phyloP scores from a whole-genome alignment of 1,284 basidiomycete genomes.

The Pisolithus thermaeus region DNA sequence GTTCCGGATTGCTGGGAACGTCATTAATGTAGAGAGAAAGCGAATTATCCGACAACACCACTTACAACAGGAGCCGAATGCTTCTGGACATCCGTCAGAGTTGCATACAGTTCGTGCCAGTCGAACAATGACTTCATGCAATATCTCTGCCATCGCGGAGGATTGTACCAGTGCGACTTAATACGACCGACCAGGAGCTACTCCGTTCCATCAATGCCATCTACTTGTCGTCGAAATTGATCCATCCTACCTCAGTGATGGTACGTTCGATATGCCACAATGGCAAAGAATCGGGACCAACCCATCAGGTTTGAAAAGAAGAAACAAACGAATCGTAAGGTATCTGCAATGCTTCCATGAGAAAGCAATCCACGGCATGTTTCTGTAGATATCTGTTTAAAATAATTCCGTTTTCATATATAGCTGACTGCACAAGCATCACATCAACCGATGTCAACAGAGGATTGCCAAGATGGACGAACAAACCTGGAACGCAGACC shows the following conservation, averaged over 20 bases:
- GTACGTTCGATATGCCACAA: constrained; percentile 46
- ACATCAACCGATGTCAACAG: constrained; percentile 7
- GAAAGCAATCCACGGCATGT: constrained; percentile 64
- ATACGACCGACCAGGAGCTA: constrained; percentile 56
- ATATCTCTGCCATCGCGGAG: constrained; percentile 57
- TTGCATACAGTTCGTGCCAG: constrained; percentile 59
- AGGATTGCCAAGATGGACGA: not conserved
- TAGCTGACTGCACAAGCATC: constrained; percentile 41
- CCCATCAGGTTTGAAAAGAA: constrained; percentile 35
- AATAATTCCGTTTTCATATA: constrained; percentile 53
- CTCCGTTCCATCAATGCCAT: not conserved
- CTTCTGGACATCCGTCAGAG: constrained; percentile 34
- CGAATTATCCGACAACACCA: not conserved
- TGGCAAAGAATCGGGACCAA: constrained; percentile 28
- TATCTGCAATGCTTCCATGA: constrained; percentile 54
- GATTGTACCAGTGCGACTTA: constrained; percentile 60
- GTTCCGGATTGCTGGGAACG: constrained; percentile 12
- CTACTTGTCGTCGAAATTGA: constrained; percentile 1
- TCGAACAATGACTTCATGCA: constrained; percentile 55
- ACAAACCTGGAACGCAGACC: constrained; percentile 55
- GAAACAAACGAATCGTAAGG: constrained; percentile 41
- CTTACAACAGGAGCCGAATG: constrained; percentile 31
- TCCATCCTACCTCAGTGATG: constrained; percentile 44
- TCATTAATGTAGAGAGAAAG: constrained; percentile 4
- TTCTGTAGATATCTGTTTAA: constrained; percentile 43